phyloP scores from a whole-genome alignment of 352 stramenopile species.

The Globisporangium paroecandrum region DNA sequence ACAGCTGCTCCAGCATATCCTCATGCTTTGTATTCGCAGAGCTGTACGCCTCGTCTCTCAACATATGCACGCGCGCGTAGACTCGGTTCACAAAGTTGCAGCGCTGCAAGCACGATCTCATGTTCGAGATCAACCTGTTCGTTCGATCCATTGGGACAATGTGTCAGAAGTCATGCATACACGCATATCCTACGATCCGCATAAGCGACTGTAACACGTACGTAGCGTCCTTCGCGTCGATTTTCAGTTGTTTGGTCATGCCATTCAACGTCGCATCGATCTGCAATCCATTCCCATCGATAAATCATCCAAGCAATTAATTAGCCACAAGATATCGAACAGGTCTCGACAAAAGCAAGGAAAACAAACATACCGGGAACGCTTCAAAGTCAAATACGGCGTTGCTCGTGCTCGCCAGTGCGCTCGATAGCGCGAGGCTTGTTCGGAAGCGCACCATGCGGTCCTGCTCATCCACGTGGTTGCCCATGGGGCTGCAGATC shows the following conservation, averaged over 20 bases:
- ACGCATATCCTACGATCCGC: not conserved
- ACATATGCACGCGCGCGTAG: slow-evolving; percentile 40
- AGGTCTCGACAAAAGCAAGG: not conserved
- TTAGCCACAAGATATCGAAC: slow-evolving; percentile 12
- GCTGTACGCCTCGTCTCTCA: slow-evolving; percentile 69
- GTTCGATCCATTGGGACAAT: not conserved
- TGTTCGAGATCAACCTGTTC: slow-evolving; percentile 57
- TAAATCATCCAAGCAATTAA: slow-evolving; percentile 4
- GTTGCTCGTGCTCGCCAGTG: slow-evolving; percentile 69
- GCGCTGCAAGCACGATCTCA: slow-evolving; percentile 60
- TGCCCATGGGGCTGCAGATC: slow-evolving; percentile 44
- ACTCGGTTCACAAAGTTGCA: slow-evolving; percentile 80
- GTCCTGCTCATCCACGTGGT: slow-evolving; percentile 48
- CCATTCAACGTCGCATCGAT: slow-evolving; percentile 52
- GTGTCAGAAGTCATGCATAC: too few species aligned
- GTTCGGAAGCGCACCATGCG: slow-evolving; percentile 75
- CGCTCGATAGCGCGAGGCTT: slow-evolving; percentile 51
- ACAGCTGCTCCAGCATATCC: slow-evolving; percentile 79
- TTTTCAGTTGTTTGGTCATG: slow-evolving; percentile 44
- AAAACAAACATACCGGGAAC: slow-evolving; percentile 42
- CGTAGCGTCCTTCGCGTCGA: slow-evolving; percentile 47
- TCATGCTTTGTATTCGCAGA: slow-evolving; percentile 68
- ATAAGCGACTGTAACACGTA: slow-evolving; percentile 18
- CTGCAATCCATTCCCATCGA: slow-evolving; percentile 20
- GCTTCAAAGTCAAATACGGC: slow-evolving; percentile 75